phyloP scores from a whole-genome alignment of 1,284 basidiomycete genomes.

The Naganishia liquefaciens region DNA sequence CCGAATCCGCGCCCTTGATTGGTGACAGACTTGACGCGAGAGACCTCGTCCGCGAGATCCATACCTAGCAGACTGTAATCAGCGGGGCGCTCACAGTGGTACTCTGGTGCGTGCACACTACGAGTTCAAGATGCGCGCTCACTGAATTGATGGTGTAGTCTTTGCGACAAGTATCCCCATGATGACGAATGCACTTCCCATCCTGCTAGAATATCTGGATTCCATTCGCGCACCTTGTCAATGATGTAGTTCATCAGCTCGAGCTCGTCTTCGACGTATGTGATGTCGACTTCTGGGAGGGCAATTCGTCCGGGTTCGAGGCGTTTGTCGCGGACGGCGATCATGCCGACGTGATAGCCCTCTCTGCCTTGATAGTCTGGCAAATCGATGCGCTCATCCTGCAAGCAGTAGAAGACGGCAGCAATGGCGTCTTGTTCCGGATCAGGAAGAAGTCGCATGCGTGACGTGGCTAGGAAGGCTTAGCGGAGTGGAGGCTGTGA shows the following conservation, averaged over 20 bases:
- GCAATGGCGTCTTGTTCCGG: slow-evolving; percentile 70
- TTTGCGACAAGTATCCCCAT: slow-evolving; percentile 85
- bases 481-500: neutral
- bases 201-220: slow-evolving; percentile 88
- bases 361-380: slow-evolving; percentile 50
- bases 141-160: slow-evolving; percentile 66
- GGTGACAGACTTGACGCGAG: slow-evolving; percentile 58
- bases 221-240: slow-evolving; percentile 73
- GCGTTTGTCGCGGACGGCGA: slow-evolving; percentile 59
- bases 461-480: slow-evolving; percentile 61
- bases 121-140: slow-evolving; percentile 36
- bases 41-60: slow-evolving; percentile 67
- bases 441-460: slow-evolving; percentile 67
- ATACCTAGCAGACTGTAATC: slow-evolving; percentile 58
- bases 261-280: slow-evolving; percentile 70
- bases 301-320: slow-evolving; percentile 41
- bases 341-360: slow-evolving; percentile 61
- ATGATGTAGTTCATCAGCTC: slow-evolving; percentile 78
- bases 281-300: slow-evolving; percentile 58
- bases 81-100: slow-evolving; percentile 20
- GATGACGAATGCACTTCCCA: slow-evolving; percentile 87
- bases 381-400: slow-evolving; percentile 56
- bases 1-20: slow-evolving; percentile 17
- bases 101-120: slow-evolving; percentile 13
- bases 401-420: slow-evolving; percentile 70